Evolutionary conservation across 441 rosid species (phyloP).

Genomic region (Capsella rubella): DNA sequence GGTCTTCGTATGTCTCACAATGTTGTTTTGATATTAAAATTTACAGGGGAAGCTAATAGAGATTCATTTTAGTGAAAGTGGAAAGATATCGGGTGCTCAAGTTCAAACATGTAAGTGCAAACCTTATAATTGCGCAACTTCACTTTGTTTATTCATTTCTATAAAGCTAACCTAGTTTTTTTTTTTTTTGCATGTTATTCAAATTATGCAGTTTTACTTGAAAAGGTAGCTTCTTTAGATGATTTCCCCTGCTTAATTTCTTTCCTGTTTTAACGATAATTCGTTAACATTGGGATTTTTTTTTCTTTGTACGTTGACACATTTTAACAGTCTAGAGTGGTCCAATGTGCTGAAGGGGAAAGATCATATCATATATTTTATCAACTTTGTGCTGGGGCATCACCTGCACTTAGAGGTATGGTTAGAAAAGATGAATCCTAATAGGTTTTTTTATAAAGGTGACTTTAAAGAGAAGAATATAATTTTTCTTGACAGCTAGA

Average conservation of each 20-base stretch:
- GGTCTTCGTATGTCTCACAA: constrained; percentile 12
- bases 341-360: constrained; percentile 96
- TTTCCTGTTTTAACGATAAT: constrained; percentile 20
- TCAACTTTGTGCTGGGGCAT: constrained; percentile 99
- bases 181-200: constrained; percentile 36
- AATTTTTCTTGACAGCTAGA: neutral
- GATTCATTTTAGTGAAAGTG: constrained; percentile 95
- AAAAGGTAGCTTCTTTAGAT: constrained; percentile 74
- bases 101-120: constrained; percentile 93
- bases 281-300: constrained; percentile 33
- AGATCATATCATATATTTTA: constrained; percentile 99
- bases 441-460: constrained; percentile 7
- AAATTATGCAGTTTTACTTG: constrained; percentile 83
- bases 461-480: constrained; percentile 13
- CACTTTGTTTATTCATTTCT: constrained; percentile 21
- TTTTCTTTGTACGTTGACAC: constrained; percentile 37
- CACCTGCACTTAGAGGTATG: constrained; percentile 76
- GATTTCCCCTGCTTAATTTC: constrained; percentile 34
- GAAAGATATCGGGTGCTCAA: constrained; percentile 97
- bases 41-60: constrained; percentile 95
- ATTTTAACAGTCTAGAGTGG: constrained; percentile 93
- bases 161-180: constrained; percentile 47
- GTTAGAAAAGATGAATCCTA: constrained; percentile 24
- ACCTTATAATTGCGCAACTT: constrained; percentile 28
- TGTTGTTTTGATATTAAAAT: constrained; percentile 38